Conservation (phyloP, 2,329 filamentous ascomycete genomes). For the Aspergillus quadrilineatus region DNA sequence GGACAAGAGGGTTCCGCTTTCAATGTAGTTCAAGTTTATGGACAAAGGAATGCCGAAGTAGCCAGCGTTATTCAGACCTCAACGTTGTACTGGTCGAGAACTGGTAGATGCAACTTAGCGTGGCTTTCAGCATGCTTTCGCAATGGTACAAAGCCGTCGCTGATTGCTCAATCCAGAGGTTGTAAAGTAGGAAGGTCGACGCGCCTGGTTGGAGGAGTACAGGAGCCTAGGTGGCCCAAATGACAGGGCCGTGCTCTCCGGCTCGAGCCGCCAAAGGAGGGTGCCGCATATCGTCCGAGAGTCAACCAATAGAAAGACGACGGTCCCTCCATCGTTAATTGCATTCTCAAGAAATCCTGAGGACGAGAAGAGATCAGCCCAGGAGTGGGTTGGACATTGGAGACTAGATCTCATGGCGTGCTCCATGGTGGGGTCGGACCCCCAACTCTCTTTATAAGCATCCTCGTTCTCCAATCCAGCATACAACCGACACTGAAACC, state of each 20-base stretch:
- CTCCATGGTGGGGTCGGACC: neutral
- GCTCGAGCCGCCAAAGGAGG: neutral
- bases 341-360: too few relatives aligned
- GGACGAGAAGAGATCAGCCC: neutral
- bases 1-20: too few relatives aligned
- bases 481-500: neutral
- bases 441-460: neutral
- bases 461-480: neutral
- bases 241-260: neutral
- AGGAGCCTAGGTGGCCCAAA: neutral
- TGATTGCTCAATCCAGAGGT: too few relatives aligned
- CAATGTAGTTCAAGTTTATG: conserved; percentile 13
- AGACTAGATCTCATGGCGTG: neutral
- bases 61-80: too few relatives aligned
- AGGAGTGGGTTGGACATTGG: neutral
- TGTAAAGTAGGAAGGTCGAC: neutral
- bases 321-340: neutral
- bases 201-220: neutral
- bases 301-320: neutral
- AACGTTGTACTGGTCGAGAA: too few relatives aligned
- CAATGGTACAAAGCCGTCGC: too few relatives aligned
- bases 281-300: neutral
- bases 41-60: too few relatives aligned
- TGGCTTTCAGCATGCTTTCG: too few relatives aligned
- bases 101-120: too few relatives aligned